Percentiles rank a stretch among this genome's conserved stretches.
Conservation (phyloP, 305 asterid genomes). For the Coffea humblotiana region DNA sequence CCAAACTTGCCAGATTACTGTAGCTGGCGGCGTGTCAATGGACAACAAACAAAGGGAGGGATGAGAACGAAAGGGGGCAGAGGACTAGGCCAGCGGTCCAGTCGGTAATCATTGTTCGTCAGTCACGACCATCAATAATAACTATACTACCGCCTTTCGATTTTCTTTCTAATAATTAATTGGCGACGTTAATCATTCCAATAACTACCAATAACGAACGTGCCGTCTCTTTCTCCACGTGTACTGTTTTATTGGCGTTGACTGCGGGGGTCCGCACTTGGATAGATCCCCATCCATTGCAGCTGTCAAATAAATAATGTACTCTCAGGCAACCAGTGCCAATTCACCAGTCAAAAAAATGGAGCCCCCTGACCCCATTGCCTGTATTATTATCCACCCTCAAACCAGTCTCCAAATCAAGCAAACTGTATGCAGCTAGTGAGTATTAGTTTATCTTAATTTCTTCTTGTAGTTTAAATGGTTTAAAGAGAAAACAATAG, state of each 20-base stretch:
- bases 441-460: no score
- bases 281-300: neutral
- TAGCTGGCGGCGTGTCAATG: neutral
- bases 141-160: neutral
- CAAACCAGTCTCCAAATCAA: no score
- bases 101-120: neutral
- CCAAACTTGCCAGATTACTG: neutral
- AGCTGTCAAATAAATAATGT: neutral
- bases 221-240: neutral
- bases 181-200: neutral
- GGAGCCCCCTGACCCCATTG: no score
- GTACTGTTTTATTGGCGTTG: neutral
- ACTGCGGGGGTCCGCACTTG: neutral
- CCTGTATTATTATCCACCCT: no score
- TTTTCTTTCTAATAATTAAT: neutral
- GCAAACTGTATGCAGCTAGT: no score
- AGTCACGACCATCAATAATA: neutral
- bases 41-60: neutral
- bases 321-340: conserved; percentile 14
- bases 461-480: no score
- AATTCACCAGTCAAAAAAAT: neutral
- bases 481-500: no score
- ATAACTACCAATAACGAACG: neutral
- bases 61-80: neutral
- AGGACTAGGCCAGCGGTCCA: neutral